Evolutionary conservation across 2,329 filamentous ascomycete genomes (phyloP).

Genomic region (Colletotrichum trifolii): DNA sequence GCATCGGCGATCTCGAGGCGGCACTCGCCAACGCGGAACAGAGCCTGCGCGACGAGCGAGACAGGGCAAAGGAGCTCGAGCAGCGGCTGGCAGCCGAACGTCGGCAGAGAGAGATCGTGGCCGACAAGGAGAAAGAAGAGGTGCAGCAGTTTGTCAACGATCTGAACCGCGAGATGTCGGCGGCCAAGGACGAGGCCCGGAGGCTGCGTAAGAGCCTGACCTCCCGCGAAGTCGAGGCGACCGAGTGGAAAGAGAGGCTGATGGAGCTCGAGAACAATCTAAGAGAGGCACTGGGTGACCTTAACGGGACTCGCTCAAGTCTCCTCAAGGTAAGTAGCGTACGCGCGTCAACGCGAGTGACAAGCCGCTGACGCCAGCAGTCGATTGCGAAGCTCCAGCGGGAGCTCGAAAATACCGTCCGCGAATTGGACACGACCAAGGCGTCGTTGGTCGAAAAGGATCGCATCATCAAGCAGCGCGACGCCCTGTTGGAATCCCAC

Average conservation of each 20-base stretch:
- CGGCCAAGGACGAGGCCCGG: slow-evolving; percentile 86
- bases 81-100: slow-evolving; percentile 82
- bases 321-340: slow-evolving; percentile 74
- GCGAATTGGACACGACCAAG: slow-evolving; percentile 83
- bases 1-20: slow-evolving; percentile 92
- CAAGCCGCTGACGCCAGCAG: slow-evolving; percentile 49
- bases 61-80: slow-evolving; percentile 77
- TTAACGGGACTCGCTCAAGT: slow-evolving; percentile 86
- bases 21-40: slow-evolving; percentile 83
- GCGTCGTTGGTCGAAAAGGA: slow-evolving; percentile 89
- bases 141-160: slow-evolving; percentile 94
- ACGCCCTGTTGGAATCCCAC: slow-evolving; percentile 87
- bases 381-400: slow-evolving; percentile 88
- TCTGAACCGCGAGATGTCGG: slow-evolving; percentile 84
- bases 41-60: slow-evolving; percentile 84
- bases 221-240: slow-evolving; percentile 86
- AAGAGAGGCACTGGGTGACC: slow-evolving; percentile 86
- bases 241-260: slow-evolving; percentile 90
- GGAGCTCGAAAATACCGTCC: slow-evolving; percentile 84
- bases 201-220: slow-evolving; percentile 85
- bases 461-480: slow-evolving; percentile 87
- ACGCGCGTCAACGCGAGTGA: background rate
- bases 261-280: slow-evolving; percentile 91
- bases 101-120: slow-evolving; percentile 86
- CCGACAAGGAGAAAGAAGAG: slow-evolving; percentile 91